Evolutionary conservation across 2,329 filamentous ascomycete species (phyloP).

Genomic region (Aspergillus quadrilineatus): DNA sequence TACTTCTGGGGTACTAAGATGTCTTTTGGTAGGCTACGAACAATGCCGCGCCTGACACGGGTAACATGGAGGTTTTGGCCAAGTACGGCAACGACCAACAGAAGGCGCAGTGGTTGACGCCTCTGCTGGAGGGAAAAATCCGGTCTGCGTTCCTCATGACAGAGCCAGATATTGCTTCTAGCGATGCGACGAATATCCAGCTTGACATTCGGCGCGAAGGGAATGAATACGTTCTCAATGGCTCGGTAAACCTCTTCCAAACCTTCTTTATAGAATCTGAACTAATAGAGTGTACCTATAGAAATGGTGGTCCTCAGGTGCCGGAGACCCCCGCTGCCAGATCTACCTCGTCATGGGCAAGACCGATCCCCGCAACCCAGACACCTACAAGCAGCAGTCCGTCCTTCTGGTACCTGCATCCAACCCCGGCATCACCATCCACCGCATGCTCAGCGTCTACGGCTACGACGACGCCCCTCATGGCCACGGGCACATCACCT

Average conservation of each 20-base stretch:
- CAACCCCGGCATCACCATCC: slow-evolving; percentile 82
- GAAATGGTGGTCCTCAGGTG: slow-evolving; percentile 99
- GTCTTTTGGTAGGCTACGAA: slow-evolving; percentile 66
- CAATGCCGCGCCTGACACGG: slow-evolving; percentile 86
- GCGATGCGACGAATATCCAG: slow-evolving; percentile 90
- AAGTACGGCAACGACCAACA: slow-evolving; percentile 86
- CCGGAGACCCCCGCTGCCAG: slow-evolving; percentile 86
- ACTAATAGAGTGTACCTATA: slow-evolving; percentile 36
- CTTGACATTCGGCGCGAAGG: slow-evolving; percentile 79
- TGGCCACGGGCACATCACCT: slow-evolving; percentile 89
- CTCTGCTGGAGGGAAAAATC: slow-evolving; percentile 79
- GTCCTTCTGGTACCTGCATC: slow-evolving; percentile 83
- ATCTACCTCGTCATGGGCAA: slow-evolving; percentile 98
- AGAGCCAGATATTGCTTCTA: slow-evolving; percentile 82
- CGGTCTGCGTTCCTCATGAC: slow-evolving; percentile 93
- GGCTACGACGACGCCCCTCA: slow-evolving; percentile 98
- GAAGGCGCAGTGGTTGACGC: slow-evolving; percentile 79
- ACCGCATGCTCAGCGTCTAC: slow-evolving; percentile 91
- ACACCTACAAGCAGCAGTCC: slow-evolving; percentile 86
- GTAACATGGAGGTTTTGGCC: slow-evolving; percentile 92
- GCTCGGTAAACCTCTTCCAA: slow-evolving; percentile 58
- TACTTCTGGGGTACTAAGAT: neutral
- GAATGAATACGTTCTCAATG: slow-evolving; percentile 87
- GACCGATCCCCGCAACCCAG: slow-evolving; percentile 70
- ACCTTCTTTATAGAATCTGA: neutral